Conservation (phyloP, 1,139 yeast species). For the Protomyces pachydermus region DNA sequence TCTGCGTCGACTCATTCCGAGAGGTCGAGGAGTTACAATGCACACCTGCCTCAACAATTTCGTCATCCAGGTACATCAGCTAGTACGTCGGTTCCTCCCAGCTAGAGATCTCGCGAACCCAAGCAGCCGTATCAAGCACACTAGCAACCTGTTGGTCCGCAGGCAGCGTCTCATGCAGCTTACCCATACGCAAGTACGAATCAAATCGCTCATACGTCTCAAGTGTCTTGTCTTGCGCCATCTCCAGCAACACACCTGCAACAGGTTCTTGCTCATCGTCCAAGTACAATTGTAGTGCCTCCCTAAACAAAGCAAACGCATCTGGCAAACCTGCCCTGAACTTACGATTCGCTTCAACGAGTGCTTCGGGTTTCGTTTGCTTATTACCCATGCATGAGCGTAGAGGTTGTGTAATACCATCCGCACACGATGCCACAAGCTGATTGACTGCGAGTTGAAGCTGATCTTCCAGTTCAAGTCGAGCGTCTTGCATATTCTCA, state of each 20-base stretch:
- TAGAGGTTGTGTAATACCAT: constrained; percentile 14
- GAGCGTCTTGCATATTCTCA: constrained; percentile 24
- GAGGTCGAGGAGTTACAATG: too few species aligned
- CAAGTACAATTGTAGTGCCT: constrained; percentile 2
- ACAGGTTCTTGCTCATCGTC: constrained; percentile 2
- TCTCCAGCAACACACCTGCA: constrained; percentile 9
- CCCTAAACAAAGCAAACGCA: constrained; percentile 6
- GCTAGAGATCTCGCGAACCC: neutral
- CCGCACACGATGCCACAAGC: constrained; percentile 9
- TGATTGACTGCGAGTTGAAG: constrained; percentile 9
- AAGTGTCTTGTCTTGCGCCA: constrained; percentile 18
- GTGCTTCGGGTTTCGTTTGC: neutral
- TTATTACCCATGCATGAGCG: constrained; percentile 22
- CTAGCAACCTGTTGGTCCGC: neutral
- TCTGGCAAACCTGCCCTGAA: constrained; percentile 22
- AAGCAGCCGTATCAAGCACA: neutral
- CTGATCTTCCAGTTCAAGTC: constrained; percentile 21
- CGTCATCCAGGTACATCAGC: neutral
- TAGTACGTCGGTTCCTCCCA: neutral
- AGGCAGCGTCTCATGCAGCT: neutral
- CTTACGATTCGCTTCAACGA: constrained; percentile 15
- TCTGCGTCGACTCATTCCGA: too few species aligned
- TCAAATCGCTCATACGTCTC: constrained; percentile 24
- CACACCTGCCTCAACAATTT: too few species aligned
- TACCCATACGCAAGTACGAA: neutral